These are phyloP conservation scores for Salix arbutifolia DNA, from an alignment of 345 rosid species.

Conservation along the genomic window DNA sequence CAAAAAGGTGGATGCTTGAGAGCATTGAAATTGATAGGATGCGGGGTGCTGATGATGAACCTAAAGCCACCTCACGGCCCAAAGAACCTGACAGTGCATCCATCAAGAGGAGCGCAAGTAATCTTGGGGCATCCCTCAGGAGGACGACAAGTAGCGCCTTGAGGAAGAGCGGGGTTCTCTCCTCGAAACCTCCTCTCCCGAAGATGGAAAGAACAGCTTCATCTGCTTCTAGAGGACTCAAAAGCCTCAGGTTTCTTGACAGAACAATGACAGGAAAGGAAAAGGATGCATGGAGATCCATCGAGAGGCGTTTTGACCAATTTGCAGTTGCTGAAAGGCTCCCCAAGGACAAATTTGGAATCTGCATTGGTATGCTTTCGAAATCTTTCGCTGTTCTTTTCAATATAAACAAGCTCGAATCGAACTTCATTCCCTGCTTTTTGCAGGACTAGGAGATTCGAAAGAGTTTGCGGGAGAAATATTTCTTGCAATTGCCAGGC, in stretches of 20 bases:
- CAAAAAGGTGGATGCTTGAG: conserved; percentile 60
- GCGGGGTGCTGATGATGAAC: conserved; percentile 29
- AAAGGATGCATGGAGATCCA: conserved; percentile 74
- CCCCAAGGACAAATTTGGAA: conserved; percentile 61
- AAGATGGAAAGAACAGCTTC: conserved; percentile 55
- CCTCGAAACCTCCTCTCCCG: conserved; percentile 15
- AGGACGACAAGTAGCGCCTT: conserved; percentile 39
- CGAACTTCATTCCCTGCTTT: not conserved
- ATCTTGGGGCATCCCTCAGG: conserved; percentile 14
- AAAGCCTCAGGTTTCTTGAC: conserved; percentile 79
- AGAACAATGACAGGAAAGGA: conserved; percentile 70
- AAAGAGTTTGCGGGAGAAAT: conserved; percentile 77
- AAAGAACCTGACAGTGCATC: not conserved
- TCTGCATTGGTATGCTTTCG: conserved; percentile 51
- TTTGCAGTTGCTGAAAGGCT: conserved; percentile 55
- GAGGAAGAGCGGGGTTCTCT: conserved; percentile 33
- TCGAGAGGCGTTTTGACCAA: conserved; percentile 69
- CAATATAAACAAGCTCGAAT: not conserved
- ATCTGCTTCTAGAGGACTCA: conserved; percentile 64
- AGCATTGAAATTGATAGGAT: conserved; percentile 50
- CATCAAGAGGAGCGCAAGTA: conserved; percentile 1
- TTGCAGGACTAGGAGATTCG: conserved; percentile 82
- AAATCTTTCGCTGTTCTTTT: not conserved
- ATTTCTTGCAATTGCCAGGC: conserved; percentile 71
- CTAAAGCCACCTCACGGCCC: not conserved